A percentile compares a stretch with the other conserved stretches of the same genome.
Conservation (phyloP, 306 rosid genomes). For the Medicago lupulina region DNA sequence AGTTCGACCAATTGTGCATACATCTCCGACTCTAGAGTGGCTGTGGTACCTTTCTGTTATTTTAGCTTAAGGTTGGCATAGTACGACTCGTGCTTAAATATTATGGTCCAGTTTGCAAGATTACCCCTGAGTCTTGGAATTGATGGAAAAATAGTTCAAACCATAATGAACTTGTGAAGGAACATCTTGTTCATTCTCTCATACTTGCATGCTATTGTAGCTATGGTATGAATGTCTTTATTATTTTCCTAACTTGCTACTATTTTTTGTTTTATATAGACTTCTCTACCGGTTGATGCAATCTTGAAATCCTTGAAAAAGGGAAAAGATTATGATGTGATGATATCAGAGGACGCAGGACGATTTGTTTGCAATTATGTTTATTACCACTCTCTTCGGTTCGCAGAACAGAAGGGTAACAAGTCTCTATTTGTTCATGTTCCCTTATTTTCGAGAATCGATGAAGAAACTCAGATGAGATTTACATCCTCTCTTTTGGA, state of each 20-base stretch:
- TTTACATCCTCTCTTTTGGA: slow-evolving; percentile 74
- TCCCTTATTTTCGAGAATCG: slow-evolving; percentile 73
- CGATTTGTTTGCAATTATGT: slow-evolving; percentile 91
- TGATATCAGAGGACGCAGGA: slow-evolving; percentile 79
- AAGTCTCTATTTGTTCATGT: slow-evolving; percentile 86
- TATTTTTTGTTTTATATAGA: slow-evolving; percentile 54
- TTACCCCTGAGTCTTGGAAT: background rate
- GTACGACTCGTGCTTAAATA: too few species aligned
- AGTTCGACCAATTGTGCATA: background rate
- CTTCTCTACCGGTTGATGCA: slow-evolving; percentile 53
- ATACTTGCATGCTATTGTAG: slow-evolving; percentile 11
- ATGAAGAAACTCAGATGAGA: slow-evolving; percentile 77
- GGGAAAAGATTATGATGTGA: slow-evolving; percentile 55
- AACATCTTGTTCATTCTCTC: background rate
- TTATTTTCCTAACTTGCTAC: slow-evolving; percentile 39
- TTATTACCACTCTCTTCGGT: slow-evolving; percentile 81
- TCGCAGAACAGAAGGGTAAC: slow-evolving; percentile 83
- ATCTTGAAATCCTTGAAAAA: slow-evolving; percentile 65
- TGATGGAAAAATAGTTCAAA: slow-evolving; percentile 1
- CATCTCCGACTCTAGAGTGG: background rate
- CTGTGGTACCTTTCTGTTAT: background rate
- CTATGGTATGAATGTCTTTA: background rate
- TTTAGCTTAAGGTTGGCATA: too few species aligned
- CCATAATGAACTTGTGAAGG: background rate
- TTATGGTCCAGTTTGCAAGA: too few species aligned